These are phyloP conservation scores for Aaosphaeria arxii DNA, from an alignment of 2,329 filamentous ascomycete genomes.

Conservation along the genomic window DNA sequence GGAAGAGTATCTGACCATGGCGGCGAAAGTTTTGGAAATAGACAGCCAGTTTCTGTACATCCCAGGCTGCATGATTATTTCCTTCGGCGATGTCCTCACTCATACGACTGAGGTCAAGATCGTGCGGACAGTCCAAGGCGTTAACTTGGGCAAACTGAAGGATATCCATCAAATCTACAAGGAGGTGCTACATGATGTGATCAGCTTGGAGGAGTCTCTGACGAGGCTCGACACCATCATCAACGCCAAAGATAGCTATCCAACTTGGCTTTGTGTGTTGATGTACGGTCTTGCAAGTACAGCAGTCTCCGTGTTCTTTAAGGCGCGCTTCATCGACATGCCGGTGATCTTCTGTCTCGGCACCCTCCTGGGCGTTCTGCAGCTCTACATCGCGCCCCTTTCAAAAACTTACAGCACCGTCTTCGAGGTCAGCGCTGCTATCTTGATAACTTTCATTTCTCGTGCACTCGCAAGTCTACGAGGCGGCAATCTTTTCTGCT, in stretches of 20 bases:
- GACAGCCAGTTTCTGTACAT: constrained; percentile 87
- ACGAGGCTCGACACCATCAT: constrained; percentile 61
- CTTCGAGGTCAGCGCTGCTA: constrained; percentile 47
- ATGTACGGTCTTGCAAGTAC: constrained; percentile 74
- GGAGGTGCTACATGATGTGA: constrained; percentile 70
- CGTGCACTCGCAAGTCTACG: constrained; percentile 47
- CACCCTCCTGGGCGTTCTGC: constrained; percentile 68
- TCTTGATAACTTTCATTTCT: constrained; percentile 47
- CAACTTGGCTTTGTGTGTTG: constrained; percentile 50
- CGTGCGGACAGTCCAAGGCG: constrained; percentile 64
- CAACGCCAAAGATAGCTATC: constrained; percentile 54
- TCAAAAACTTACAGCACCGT: constrained; percentile 64
- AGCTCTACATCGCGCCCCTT: constrained; percentile 68
- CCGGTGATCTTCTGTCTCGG: constrained; percentile 75
- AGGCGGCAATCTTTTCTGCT: constrained; percentile 44
- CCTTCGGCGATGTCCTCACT: constrained; percentile 69
- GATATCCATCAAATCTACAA: constrained; percentile 78
- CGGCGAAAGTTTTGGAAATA: constrained; percentile 78
- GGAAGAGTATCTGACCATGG: constrained; percentile 87
- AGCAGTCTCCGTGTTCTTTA: constrained; percentile 74
- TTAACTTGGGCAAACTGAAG: constrained; percentile 70
- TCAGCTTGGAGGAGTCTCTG: constrained; percentile 68
- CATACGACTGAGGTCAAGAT: constrained; percentile 79
- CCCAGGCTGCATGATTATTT: constrained; percentile 89
- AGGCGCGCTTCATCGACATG: constrained; percentile 72